A percentile compares a stretch with the other conserved stretches of the same genome.
Conservation (phyloP, 768 basidiomycete species). For the Phaffia australis region DNA sequence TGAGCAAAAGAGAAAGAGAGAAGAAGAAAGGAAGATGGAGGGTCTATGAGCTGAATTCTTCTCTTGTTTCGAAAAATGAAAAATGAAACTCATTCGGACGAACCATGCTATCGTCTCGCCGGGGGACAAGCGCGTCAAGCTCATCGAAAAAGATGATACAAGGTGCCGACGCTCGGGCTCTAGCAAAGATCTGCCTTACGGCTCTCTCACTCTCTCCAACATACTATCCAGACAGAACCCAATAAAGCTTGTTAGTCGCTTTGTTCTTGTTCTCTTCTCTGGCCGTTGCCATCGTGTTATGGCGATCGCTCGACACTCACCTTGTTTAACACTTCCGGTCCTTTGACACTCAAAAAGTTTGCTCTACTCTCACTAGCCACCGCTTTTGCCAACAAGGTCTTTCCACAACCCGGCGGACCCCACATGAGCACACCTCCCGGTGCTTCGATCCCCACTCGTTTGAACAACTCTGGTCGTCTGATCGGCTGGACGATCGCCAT, state of each 20-base stretch:
- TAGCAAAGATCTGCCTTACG: slow-evolving; percentile 84
- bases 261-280: no score
- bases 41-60: neutral
- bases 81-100: slow-evolving; percentile 30
- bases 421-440: slow-evolving; percentile 92
- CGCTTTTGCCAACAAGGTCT: slow-evolving; percentile 93
- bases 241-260: no score
- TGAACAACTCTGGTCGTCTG: slow-evolving; percentile 75
- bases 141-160: slow-evolving; percentile 96
- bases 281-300: no score
- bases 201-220: slow-evolving; percentile 95
- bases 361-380: slow-evolving; percentile 92
- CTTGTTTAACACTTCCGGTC: slow-evolving; percentile 94
- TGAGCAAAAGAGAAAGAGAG: neutral
- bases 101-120: slow-evolving; percentile 79
- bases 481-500: slow-evolving; percentile 98
- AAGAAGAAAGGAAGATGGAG: neutral
- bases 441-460: slow-evolving; percentile 74
- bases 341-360: slow-evolving; percentile 96
- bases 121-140: slow-evolving; percentile 79
- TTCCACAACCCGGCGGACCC: slow-evolving; percentile 98
- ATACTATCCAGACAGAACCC: slow-evolving; percentile 48
- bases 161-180: slow-evolving; percentile 84
- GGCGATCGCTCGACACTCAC: slow-evolving; percentile 32
- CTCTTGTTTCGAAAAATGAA: neutral